These are phyloP conservation scores for Prototheca cutis DNA, from an alignment of 163 green algal genomes.

Conservation along the genomic window DNA sequence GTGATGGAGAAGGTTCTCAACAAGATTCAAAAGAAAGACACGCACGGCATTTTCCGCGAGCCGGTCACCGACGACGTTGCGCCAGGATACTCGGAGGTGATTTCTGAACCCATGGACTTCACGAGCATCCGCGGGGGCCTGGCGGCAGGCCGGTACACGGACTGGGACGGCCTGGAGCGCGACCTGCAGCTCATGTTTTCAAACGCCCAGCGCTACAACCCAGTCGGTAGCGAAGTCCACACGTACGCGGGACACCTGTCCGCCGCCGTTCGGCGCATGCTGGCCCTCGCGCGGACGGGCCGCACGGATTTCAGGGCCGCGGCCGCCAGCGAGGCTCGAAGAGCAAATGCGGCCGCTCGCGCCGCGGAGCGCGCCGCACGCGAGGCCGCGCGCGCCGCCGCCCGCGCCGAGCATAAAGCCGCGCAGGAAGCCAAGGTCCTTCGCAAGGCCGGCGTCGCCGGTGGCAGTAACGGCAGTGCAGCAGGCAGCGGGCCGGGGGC, in stretches of 20 bases:
- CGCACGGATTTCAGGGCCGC: constrained; percentile 20
- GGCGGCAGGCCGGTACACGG: constrained; percentile 21
- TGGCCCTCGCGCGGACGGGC: neutral
- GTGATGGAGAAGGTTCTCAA: constrained; percentile 16
- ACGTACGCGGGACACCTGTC: constrained; percentile 8
- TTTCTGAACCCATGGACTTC: constrained; percentile 61
- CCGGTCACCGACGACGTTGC: constrained; percentile 50
- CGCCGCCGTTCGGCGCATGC: neutral
- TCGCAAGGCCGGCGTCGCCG: constrained; percentile 14
- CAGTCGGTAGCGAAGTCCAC: constrained; percentile 29
- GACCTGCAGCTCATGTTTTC: constrained; percentile 60
- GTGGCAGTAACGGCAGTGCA: neutral
- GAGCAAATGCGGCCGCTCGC: constrained; percentile 11
- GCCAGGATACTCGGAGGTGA: constrained; percentile 48
- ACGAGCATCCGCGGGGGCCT: constrained; percentile 38
- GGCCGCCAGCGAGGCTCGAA: constrained; percentile 11
- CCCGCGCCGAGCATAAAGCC: constrained; percentile 15
- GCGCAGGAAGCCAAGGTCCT: constrained; percentile 25
- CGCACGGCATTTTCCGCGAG: constrained; percentile 41
- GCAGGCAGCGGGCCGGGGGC: neutral
- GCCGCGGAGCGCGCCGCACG: constrained; percentile 9
- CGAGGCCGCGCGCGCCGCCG: constrained; percentile 8
- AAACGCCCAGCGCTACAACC: constrained; percentile 64
- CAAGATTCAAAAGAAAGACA: constrained; percentile 41
- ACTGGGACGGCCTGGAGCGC: constrained; percentile 35